Base-by-base conservation (phyloP, 1,139 yeast species). In the Diutina catenulata region DNA sequence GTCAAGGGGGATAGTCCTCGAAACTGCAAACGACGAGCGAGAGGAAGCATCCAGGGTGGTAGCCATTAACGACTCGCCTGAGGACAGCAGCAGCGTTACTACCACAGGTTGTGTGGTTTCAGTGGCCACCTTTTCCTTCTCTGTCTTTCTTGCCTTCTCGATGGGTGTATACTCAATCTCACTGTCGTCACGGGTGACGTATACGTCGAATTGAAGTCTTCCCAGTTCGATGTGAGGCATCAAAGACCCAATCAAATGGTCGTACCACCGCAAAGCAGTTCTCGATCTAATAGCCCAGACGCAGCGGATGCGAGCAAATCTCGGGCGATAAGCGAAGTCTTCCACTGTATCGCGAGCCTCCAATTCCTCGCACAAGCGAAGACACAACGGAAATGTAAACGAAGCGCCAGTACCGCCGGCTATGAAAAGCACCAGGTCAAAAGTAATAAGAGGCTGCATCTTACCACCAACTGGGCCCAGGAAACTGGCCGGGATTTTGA, bases 331-430 rank as follows among this genome's bases (percentile, higher is more conserved):
- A 23, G 60, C 44, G 42, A 38, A 64, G 39, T 67, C 72, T 5
- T 47, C 47, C 1, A 31, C 46, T 1, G 40, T 41, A 21, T 66
- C 60, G 41, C 58, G 54, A 33, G 46, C 43, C 19, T 46, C 38
- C 9, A 57, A 49, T 5, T 45, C 42, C 27, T 54, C 49, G 15
- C 68, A 47, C 32, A 68, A 50, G 37, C 62, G 64, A 24, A 68
- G 50, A 16, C 70, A 67, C 2, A 68, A 59, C 2, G 75, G 74
- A 40, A 69, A 57, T 1, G 63, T 56, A 47, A 65, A 69, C 0
- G 74, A 59, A 2, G 63, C 66, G 1, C 76, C 75, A 1, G 67
- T 59, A 1, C 73, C 75, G 5, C 70, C 69, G 18, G 63, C 57
- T 25, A 68, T 45, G 39, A 70, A 64, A 6, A 63, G 39, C n/a